Conservation (phyloP, 192 early-diverging fungal genomes). For the Backusella parvicylindrica region DNA sequence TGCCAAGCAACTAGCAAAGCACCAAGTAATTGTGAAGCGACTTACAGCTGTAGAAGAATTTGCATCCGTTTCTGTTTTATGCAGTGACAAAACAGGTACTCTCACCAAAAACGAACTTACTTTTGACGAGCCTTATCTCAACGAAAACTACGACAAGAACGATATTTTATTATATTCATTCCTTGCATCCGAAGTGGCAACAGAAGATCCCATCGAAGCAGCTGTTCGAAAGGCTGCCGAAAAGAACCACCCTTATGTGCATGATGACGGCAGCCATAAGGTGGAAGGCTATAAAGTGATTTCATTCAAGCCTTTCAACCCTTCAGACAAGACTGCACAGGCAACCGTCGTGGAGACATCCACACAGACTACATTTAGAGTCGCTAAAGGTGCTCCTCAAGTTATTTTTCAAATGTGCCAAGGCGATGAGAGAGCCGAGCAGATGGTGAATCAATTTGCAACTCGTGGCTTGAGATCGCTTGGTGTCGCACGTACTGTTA, state of each 20-base stretch:
- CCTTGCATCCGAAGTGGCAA: conserved; percentile 64
- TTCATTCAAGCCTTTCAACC: conserved; percentile 73
- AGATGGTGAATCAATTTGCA: conserved; percentile 58
- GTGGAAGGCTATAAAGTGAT: conserved; percentile 69
- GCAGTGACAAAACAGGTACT: conserved; percentile 73
- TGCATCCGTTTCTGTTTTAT: conserved; percentile 65
- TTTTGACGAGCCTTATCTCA: conserved; percentile 67
- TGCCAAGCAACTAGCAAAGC: conserved; percentile 64
- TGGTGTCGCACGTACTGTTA: conserved; percentile 61
- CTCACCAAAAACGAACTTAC: conserved; percentile 73
- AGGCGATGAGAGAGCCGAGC: conserved; percentile 45
- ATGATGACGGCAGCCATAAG: conserved; percentile 41
- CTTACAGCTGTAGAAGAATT: conserved; percentile 79
- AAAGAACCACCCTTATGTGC: conserved; percentile 41
- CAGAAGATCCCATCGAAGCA: conserved; percentile 71
- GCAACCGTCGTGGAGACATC: conserved; percentile 55
- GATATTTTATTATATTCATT: conserved; percentile 64
- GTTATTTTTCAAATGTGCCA: conserved; percentile 57
- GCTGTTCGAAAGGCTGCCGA: conserved; percentile 66
- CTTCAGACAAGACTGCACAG: conserved; percentile 62
- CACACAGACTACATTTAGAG: conserved; percentile 49
- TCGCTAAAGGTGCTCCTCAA: conserved; percentile 75
- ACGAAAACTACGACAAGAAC: conserved; percentile 42
- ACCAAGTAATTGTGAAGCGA: conserved; percentile 76
- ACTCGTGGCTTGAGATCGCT: conserved; percentile 65